Conservation (phyloP, 2,329 filamentous ascomycete genomes). For the Ceratocystis alfenasii region DNA sequence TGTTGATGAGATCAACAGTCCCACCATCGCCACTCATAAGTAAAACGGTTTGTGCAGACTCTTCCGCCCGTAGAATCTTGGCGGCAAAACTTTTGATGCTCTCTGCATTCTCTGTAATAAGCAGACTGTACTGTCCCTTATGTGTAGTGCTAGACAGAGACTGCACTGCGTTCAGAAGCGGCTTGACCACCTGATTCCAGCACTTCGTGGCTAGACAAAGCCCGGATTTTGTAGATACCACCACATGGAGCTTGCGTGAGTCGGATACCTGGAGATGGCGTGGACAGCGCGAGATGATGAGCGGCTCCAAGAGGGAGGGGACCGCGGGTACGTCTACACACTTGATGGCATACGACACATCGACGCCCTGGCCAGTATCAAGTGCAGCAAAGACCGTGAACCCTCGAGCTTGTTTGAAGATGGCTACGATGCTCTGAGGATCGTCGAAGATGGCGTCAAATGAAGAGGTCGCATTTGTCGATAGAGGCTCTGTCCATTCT, state of each 20-base stretch:
- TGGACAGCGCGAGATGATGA: conserved; percentile 15
- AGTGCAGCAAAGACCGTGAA: conserved; percentile 10
- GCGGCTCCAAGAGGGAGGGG: conserved; percentile 27
- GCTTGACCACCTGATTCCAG: conserved; percentile 15
- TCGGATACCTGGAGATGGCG: conserved; percentile 22
- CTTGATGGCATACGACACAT: conserved; percentile 18
- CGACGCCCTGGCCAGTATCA: conserved; percentile 21
- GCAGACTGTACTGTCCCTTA: conserved; percentile 36
- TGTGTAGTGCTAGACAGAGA: conserved; percentile 19
- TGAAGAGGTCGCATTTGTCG: not conserved
- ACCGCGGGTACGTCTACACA: conserved; percentile 24
- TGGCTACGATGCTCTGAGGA: not conserved
- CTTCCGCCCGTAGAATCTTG: conserved; percentile 27
- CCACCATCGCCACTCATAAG: conserved; percentile 84
- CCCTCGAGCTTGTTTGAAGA: conserved; percentile 2
- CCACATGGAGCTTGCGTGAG: conserved; percentile 40
- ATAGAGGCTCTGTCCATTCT: not conserved
- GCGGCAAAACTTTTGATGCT: conserved; percentile 54
- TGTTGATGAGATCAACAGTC: conserved; percentile 69
- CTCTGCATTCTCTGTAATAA: conserved; percentile 50
- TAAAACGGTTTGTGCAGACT: conserved; percentile 47
- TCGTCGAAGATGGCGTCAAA: conserved; percentile 6
- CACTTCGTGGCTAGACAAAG: conserved; percentile 38
- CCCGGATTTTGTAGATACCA: conserved; percentile 58
- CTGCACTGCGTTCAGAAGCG: conserved; percentile 15